These are phyloP conservation scores for Ettlia oleoabundans DNA, from an alignment of 139 green algal genomes.

Conservation along the genomic window DNA sequence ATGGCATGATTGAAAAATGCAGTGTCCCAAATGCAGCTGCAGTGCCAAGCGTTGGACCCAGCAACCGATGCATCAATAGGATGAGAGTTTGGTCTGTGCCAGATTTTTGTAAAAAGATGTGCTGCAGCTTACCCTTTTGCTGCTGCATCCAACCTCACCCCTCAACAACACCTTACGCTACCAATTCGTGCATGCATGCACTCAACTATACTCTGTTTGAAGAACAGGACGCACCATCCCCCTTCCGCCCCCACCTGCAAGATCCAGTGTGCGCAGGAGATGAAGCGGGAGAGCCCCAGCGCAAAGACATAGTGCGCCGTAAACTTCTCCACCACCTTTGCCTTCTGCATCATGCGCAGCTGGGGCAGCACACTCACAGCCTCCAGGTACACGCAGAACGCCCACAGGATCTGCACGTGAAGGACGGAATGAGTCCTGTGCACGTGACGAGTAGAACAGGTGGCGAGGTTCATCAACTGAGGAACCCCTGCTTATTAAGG, in stretches of 20 bases:
- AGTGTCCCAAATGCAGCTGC: background rate
- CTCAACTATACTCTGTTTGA: no score
- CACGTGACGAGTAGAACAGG: background rate
- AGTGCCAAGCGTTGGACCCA: background rate
- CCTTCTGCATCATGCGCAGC: conserved; percentile 98
- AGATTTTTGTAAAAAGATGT: no score
- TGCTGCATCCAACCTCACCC: no score
- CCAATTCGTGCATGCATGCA: no score
- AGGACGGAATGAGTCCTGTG: background rate
- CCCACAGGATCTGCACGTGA: conserved; percentile 84
- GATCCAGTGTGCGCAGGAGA: conserved; percentile 98
- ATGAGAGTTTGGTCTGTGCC: no score
- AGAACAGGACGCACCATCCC: no score
- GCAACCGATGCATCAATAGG: no score
- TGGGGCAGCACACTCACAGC: conserved; percentile 95
- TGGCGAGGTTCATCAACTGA: background rate
- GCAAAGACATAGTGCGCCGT: conserved; percentile 98
- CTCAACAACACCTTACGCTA: no score
- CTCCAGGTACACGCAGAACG: conserved; percentile 98
- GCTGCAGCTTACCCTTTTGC: no score
- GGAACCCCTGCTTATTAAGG: no score
- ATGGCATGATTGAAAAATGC: background rate
- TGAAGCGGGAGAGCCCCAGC: conserved; percentile 95
- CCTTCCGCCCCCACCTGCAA: conserved; percentile 88
- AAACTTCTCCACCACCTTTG: conserved; percentile 97